Base-by-base conservation (phyloP, 208 protist genomes). In the Trypanosoma lewisi region DNA sequence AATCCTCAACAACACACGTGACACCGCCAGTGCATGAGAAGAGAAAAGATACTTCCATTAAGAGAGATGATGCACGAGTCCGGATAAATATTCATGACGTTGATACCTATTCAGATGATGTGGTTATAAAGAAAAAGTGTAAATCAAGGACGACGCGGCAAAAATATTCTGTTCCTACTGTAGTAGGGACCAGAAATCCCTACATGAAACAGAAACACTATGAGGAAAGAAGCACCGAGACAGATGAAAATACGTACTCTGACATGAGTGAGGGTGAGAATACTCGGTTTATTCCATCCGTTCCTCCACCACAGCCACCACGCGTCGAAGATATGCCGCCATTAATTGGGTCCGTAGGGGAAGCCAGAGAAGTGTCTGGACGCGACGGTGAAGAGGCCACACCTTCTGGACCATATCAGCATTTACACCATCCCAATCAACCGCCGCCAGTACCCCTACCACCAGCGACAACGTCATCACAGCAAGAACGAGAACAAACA, bases 31-130 rank as follows among this genome's bases (percentile, higher is more conserved):
- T 17, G 7, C 39, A 12, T n/a, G 39, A 11, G 1, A n/a, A 14
- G 17, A 9, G 16, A 47, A 5, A 19, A 23, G 3, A n/a, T n/a
- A 1, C n/a, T n/a, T 9, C 4, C 42, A 47, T 9, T 19, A n/a
- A 14, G 9, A 12, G 12, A 16, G 42, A 21, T 23, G 16, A 9
- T 2, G 42, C 61, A 33, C 48, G 28, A 1, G 63, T 82, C 0
- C 79, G 75, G n/a, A 59, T 82, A 21, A 81, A 81, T 69, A 78
- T 85, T 33, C 49, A 77, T 47, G 76, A 82, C 59, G 59, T 49
- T 9, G 42, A 59, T n/a, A 11, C 17, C 11, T 57, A 69, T 36
- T 36, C 16, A 25, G 50, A 36, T n/a, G 63, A 52, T 28, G 17
- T 53, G 12, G 41, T 30, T 28, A 7, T 23, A 17, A 30, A 52